Evolutionary conservation across 306 rosid genomes (phyloP).

Genomic region (Citrullus colocynthis): DNA sequence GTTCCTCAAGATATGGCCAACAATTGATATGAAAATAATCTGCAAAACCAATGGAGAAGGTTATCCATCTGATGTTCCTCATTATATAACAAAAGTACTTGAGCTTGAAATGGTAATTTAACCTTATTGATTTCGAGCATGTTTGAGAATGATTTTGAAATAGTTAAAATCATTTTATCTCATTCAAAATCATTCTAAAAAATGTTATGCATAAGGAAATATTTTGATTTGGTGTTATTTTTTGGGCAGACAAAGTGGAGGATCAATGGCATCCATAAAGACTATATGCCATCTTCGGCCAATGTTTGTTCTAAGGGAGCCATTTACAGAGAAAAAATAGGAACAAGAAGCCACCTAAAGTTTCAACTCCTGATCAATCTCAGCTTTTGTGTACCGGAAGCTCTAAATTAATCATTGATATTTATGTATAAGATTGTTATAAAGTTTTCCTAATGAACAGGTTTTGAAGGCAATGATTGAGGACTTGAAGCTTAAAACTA

Average conservation of each 20-base stretch:
- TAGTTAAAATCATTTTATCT: too few species aligned
- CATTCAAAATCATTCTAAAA: too few species aligned
- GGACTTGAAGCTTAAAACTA: constrained; percentile 17
- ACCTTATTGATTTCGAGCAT: too few species aligned
- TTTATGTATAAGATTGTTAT: not conserved
- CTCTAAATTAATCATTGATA: not conserved
- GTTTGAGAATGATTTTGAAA: too few species aligned
- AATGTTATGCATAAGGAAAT: not conserved
- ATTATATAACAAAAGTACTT: constrained; percentile 21
- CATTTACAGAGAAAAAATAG: not conserved
- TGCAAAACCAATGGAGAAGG: constrained; percentile 37
- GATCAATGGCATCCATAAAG: not conserved
- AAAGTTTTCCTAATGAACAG: constrained; percentile 12
- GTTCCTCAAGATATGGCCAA: constrained; percentile 21
- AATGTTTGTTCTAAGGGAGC: not conserved
- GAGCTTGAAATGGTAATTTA: constrained; percentile 31
- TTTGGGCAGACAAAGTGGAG: not conserved
- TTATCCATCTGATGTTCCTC: constrained; percentile 37
- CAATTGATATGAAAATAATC: constrained; percentile 17
- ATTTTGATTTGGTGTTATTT: not conserved
- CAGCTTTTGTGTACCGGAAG: not conserved
- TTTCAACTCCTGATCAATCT: not conserved
- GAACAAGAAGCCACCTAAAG: not conserved
- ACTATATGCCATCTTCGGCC: not conserved
- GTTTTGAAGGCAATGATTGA: constrained; percentile 16